A percentile compares a stretch with the other conserved stretches of the same genome.
Conservation (phyloP, 768 basidiomycete genomes). For the Boletus sp. region DNA sequence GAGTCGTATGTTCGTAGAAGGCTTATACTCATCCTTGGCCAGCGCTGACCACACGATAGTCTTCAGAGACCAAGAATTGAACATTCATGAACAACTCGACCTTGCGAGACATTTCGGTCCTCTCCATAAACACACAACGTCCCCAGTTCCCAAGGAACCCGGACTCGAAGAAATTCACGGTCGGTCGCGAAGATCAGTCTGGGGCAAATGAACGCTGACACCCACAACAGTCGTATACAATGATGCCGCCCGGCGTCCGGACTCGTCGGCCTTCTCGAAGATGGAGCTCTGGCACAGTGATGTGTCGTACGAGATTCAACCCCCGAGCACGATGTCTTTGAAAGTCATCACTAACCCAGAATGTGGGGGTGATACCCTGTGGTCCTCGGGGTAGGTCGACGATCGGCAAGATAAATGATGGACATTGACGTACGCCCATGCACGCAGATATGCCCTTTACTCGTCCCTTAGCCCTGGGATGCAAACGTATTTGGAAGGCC, state of each 20-base stretch:
- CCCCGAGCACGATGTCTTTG: constrained; percentile 77
- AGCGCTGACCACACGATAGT: constrained; percentile 38
- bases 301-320: constrained; percentile 78
- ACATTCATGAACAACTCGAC: constrained; percentile 68
- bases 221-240: constrained; percentile 61
- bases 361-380: constrained; percentile 76
- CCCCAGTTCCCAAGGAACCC: constrained; percentile 64
- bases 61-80: constrained; percentile 72
- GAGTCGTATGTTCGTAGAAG: constrained; percentile 62
- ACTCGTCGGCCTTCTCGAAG: constrained; percentile 64
- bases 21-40: no score
- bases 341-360: constrained; percentile 70
- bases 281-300: constrained; percentile 83
- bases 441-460: constrained; percentile 71
- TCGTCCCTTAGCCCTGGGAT: constrained; percentile 74
- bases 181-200: constrained; percentile 27
- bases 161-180: constrained; percentile 79
- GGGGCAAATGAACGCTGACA: constrained; percentile 3
- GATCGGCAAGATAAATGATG: neutral
- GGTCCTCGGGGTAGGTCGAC: constrained; percentile 68
- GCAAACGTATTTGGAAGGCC: constrained; percentile 73
- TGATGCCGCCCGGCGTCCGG: constrained; percentile 60
- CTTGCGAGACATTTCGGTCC: constrained; percentile 70
- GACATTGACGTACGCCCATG: constrained; percentile 4
- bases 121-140: constrained; percentile 82